Evolutionary conservation across 768 basidiomycete genomes (phyloP).

Genomic region (Termitomyces heimii): DNA sequence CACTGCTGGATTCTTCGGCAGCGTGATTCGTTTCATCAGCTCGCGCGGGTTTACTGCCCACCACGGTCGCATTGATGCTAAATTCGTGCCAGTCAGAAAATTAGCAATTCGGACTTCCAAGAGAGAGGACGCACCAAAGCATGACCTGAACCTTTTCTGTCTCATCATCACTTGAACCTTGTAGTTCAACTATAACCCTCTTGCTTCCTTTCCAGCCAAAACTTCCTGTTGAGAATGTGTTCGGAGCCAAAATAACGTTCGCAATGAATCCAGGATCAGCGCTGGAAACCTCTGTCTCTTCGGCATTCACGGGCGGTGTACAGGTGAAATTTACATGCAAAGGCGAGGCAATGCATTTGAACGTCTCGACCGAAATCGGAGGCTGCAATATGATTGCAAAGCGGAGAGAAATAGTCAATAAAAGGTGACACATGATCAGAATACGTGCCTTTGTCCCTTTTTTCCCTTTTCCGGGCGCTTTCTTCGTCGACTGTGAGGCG

Average conservation of each 20-base stretch:
- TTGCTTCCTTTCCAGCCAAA: slow-evolving; percentile 84
- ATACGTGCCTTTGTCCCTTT: slow-evolving; percentile 40
- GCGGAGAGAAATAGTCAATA: not conserved
- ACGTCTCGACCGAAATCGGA: slow-evolving; percentile 40
- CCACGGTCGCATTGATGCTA: slow-evolving; percentile 73
- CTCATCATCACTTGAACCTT: slow-evolving; percentile 39
- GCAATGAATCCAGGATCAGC: slow-evolving; percentile 60
- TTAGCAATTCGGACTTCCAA: not conserved
- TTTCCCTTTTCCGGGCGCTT: slow-evolving; percentile 33
- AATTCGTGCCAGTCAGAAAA: not conserved
- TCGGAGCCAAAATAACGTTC: slow-evolving; percentile 48
- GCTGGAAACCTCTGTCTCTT: slow-evolving; percentile 29
- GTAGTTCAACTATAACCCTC: slow-evolving; percentile 59
- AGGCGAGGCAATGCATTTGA: slow-evolving; percentile 63
- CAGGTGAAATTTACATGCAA: slow-evolving; percentile 60
- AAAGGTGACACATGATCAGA: not conserved
- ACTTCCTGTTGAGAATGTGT: slow-evolving; percentile 65
- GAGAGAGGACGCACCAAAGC: slow-evolving; percentile 50
- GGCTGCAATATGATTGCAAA: slow-evolving; percentile 25
- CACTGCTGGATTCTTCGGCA: slow-evolving; percentile 20
- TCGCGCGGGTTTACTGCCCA: slow-evolving; percentile 58
- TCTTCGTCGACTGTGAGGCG: slow-evolving; percentile 27
- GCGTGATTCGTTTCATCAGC: slow-evolving; percentile 29
- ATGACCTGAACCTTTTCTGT: slow-evolving; percentile 69
- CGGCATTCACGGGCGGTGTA: slow-evolving; percentile 39